A percentile compares a stretch with the other conserved stretches of the same genome.
phyloP scores from a whole-genome alignment of 2,329 filamentous ascomycete genomes.

The Trichoderma polysporum region DNA sequence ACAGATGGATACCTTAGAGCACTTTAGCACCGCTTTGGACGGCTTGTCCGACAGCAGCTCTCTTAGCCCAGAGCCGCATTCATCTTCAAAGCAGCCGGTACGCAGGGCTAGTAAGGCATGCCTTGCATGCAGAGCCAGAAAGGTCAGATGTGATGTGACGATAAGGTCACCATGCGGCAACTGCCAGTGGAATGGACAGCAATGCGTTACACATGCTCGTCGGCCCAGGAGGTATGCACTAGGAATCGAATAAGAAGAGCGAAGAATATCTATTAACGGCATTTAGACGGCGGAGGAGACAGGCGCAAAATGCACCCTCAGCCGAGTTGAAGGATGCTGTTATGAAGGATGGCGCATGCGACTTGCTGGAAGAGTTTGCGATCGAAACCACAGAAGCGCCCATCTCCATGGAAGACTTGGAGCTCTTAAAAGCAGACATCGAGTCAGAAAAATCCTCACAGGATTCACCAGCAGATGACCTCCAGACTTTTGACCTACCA shows the following conservation, averaged over 20 bases:
- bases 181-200: conserved; percentile 14
- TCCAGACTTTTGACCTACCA: background rate
- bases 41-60: conserved; percentile 5
- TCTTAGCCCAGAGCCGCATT: conserved; percentile 9
- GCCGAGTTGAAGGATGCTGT: background rate
- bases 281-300: conserved; percentile 1
- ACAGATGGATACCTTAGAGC: conserved; percentile 14
- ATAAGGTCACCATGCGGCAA: conserved; percentile 14
- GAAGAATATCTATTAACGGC: background rate
- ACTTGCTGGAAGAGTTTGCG: background rate
- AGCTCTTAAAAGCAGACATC: conserved; percentile 4
- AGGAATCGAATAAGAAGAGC: background rate
- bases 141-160: conserved; percentile 15
- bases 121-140: conserved; percentile 10
- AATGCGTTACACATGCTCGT: conserved; percentile 16
- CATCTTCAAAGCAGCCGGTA: conserved; percentile 7
- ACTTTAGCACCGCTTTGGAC: background rate
- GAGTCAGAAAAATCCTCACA: background rate
- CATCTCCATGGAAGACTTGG: conserved; percentile 1
- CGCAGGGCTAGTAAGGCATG: conserved; percentile 17
- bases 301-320: background rate
- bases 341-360: background rate
- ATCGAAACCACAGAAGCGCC: background rate
- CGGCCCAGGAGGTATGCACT: background rate
- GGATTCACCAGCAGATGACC: background rate